A percentile compares a stretch with the other conserved stretches of the same genome.
phyloP scores from a whole-genome alignment of 257 asterid species.

The Mentha longifolia region DNA sequence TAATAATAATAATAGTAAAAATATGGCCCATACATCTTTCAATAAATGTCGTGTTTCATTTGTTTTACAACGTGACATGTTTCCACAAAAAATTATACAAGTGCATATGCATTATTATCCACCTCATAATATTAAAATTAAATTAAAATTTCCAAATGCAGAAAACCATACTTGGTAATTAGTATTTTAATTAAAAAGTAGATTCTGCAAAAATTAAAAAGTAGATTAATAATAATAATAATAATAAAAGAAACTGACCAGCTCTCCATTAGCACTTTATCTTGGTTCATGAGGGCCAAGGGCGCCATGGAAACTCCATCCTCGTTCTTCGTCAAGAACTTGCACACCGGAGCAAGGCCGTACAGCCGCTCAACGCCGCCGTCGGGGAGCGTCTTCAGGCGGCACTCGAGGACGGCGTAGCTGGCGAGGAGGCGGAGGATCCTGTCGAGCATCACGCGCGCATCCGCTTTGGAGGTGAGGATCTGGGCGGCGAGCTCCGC shows the following conservation, averaged over 20 bases:
- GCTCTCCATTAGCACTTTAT: slow-evolving; percentile 86
- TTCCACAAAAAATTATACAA: not conserved
- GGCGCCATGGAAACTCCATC: slow-evolving; percentile 84
- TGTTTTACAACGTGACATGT: not conserved
- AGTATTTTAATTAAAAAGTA: too few species aligned
- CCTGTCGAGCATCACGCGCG: slow-evolving; percentile 61
- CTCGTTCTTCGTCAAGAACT: slow-evolving; percentile 61
- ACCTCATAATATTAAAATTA: not conserved
- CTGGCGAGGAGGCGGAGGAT: slow-evolving; percentile 72
- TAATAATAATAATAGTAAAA: too few species aligned
- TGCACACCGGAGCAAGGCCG: slow-evolving; percentile 65
- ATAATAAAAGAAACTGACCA: slow-evolving; percentile 48
- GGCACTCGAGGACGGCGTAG: slow-evolving; percentile 57
- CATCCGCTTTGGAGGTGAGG: slow-evolving; percentile 55
- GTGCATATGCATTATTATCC: not conserved
- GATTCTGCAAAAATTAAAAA: too few species aligned
- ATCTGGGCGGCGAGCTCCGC: slow-evolving; percentile 60
- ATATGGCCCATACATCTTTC: not conserved
- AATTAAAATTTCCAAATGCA: not conserved
- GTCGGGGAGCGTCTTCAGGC: slow-evolving; percentile 40
- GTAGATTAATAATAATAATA: too few species aligned
- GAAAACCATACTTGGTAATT: too few species aligned
- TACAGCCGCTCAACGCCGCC: slow-evolving; percentile 62
- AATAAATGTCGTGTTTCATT: not conserved
- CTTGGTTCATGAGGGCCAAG: slow-evolving; percentile 78